phyloP scores from a whole-genome alignment of 106 monocot species.

The Dioscorea dumetorum region DNA sequence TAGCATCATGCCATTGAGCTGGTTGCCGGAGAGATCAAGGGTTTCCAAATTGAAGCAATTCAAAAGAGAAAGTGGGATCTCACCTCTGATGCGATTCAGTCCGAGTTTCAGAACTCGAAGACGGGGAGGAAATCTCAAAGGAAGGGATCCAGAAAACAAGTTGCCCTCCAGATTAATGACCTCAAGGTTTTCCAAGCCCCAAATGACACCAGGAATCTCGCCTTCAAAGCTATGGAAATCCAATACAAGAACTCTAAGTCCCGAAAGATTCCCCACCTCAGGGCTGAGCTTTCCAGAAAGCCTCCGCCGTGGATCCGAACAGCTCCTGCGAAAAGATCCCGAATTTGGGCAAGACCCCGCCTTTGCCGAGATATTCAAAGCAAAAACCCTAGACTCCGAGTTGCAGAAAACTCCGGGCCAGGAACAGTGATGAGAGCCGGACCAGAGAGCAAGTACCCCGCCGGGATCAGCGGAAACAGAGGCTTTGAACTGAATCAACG shows the following conservation, averaged over 20 bases:
- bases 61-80: slow-evolving; percentile 48
- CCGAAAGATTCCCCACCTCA: slow-evolving; percentile 12
- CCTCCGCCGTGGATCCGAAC: slow-evolving; percentile 14
- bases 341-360: slow-evolving; percentile 14
- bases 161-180: slow-evolving; percentile 38
- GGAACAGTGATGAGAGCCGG: slow-evolving; percentile 24
- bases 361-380: slow-evolving; percentile 28
- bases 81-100: slow-evolving; percentile 46
- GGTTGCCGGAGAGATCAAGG: slow-evolving; percentile 60
- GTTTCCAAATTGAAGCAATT: slow-evolving; percentile 30
- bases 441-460: slow-evolving; percentile 35
- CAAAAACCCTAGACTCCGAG: slow-evolving; percentile 19
- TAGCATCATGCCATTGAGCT: slow-evolving; percentile 43
- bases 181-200: slow-evolving; percentile 35
- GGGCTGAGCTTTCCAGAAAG: slow-evolving; percentile 30
- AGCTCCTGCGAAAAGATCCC: slow-evolving; percentile 13
- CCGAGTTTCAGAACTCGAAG: slow-evolving; percentile 48
- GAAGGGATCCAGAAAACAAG: slow-evolving; percentile 40
- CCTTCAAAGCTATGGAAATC: slow-evolving; percentile 36
- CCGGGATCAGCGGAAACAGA: slow-evolving; percentile 38
- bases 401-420: slow-evolving; percentile 56
- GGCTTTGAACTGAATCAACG: slow-evolving; percentile 33
- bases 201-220: slow-evolving; percentile 36
- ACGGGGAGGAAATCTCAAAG: slow-evolving; percentile 22
- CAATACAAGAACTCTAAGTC: slow-evolving; percentile 29